Base-by-base conservation (phyloP, 129 eudicot species). In the Chrysanthemum seticuspe region DNA sequence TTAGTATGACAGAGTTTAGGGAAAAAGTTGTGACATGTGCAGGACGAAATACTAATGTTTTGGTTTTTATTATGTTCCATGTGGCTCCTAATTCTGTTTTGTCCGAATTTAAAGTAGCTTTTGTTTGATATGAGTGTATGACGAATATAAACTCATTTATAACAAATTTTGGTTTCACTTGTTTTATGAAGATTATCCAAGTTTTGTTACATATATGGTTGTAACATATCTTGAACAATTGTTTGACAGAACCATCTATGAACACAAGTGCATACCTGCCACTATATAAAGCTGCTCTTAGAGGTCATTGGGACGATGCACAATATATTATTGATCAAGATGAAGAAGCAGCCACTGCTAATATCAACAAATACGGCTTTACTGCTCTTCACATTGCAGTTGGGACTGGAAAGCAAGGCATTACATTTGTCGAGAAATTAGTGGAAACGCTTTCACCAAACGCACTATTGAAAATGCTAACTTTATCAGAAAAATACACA, bases 311-410 rank as follows among this genome's bases (percentile, higher is more conserved):
- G 88, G 78, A 76, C 10, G 72, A 45, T 23, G 85, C 80, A 31
- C 50, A 67, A 16, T 19, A 18, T 49, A 76, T 84, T 70, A 65
- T 84, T 40, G 49, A 57, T 57, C 67, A 58, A 8, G 76, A 76
- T 16, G 34, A 71, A 14, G 78, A 77, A 52, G 85, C 83, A 13
- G 27, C 70, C 57, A 77, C 85, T 23, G 85, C 83, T 64, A 48
- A 34, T 15, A 80, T 84, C 62, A 73, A 75, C 60, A 62, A 71
- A 48, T 59, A 60, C 9, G 70, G 65, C 0, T 71, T 76, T 70
- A 80, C 83, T 11, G 80, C 76, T 34, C 78, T 84, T 11, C 88
- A 84, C 56, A 68, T 84, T 34, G 83, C 78, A n/a, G 80, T 80
- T 53, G 85, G 75, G 8, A 77, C 79, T 0, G 81, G 82, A 51